These are phyloP conservation scores for Candida rishiriensis DNA, from an alignment of 805 yeast species.

Conservation along the genomic window DNA sequence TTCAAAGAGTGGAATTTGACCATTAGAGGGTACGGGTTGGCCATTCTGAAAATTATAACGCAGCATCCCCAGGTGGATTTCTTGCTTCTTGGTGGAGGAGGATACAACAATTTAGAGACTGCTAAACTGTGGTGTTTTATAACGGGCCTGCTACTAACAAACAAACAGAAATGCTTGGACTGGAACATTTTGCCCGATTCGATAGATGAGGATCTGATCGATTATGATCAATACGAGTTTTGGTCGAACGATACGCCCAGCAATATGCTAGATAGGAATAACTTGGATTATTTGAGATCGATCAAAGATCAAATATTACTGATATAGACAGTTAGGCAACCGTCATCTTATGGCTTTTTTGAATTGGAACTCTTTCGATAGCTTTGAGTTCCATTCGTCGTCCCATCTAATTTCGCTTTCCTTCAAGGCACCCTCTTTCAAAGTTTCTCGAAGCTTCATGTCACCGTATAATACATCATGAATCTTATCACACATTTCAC, in stretches of 20 bases:
- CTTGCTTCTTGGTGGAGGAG: constrained; percentile 72
- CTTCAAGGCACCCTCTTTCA: constrained; percentile 66
- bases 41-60: constrained; percentile 28
- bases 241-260: constrained; percentile 25
- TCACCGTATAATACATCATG: constrained; percentile 28
- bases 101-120: constrained; percentile 58
- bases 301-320: constrained; percentile 12
- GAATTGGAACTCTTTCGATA: constrained; percentile 32
- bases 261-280: constrained; percentile 29
- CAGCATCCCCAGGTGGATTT: constrained; percentile 33
- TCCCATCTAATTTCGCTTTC: constrained; percentile 76
- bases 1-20: constrained; percentile 68
- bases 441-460: constrained; percentile 23
- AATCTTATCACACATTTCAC: constrained; percentile 39
- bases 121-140: constrained; percentile 57
- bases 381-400: constrained; percentile 58
- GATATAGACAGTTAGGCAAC: neutral
- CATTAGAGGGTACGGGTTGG: constrained; percentile 41
- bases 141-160: constrained; percentile 26
- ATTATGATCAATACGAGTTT: constrained; percentile 16
- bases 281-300: constrained; percentile 27
- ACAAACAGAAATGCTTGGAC: constrained; percentile 12
- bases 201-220: constrained; percentile 37
- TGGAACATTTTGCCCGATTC: constrained; percentile 39
- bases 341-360: neutral